Conservation (phyloP, 345 rosid species). For the Atalantia buxifolia region DNA sequence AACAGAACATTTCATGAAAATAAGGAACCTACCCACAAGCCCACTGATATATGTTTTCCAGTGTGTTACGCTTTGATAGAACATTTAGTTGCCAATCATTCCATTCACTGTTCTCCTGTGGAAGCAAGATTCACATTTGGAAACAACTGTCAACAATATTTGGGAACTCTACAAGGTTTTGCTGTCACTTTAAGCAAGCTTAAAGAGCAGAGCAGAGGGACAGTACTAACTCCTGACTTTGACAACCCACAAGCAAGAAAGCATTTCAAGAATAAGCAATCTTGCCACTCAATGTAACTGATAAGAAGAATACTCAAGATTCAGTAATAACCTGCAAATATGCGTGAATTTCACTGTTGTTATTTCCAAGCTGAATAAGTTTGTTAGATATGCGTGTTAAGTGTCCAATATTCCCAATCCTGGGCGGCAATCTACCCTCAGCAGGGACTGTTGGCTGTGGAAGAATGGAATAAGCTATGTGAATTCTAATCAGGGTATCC, state of each 20-base stretch:
- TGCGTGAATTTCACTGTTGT: slow-evolving; percentile 52
- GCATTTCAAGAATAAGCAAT: slow-evolving; percentile 4
- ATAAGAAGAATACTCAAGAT: not conserved
- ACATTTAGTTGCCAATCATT: slow-evolving; percentile 69
- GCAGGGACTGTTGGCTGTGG: slow-evolving; percentile 75
- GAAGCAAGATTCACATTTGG: slow-evolving; percentile 16
- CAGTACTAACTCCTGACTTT: not conserved
- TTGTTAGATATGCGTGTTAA: slow-evolving; percentile 83
- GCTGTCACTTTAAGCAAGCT: not conserved
- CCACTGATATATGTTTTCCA: slow-evolving; percentile 88
- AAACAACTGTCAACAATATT: not conserved
- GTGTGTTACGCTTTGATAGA: slow-evolving; percentile 67
- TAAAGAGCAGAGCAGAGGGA: no score
- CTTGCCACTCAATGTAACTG: not conserved
- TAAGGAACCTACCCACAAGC: slow-evolving; percentile 72
- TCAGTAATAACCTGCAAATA: slow-evolving; percentile 58
- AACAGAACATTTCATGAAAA: not conserved
- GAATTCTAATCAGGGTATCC: slow-evolving; percentile 8
- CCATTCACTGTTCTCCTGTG: slow-evolving; percentile 72
- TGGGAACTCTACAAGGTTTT: not conserved
- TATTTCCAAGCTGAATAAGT: slow-evolving; percentile 69
- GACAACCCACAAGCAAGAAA: not conserved
- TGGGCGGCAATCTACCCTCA: slow-evolving; percentile 63
- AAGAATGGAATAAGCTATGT: slow-evolving; percentile 13
- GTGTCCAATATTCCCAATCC: slow-evolving; percentile 87